These are phyloP conservation scores for Psilocybe tampanensis DNA, from an alignment of 768 basidiomycete species.

Conservation along the genomic window DNA sequence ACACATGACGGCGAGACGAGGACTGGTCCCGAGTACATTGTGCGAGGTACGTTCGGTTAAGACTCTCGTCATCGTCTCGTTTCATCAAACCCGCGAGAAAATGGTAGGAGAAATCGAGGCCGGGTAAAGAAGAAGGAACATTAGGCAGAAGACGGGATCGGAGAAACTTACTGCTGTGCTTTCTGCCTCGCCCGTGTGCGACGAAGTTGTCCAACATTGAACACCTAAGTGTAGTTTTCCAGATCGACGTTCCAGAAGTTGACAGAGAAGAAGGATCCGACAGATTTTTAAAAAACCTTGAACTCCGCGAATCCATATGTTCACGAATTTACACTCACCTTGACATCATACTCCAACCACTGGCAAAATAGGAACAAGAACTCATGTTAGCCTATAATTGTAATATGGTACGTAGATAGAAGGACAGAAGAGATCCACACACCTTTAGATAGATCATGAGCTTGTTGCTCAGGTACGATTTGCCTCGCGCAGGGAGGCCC, in stretches of 20 bases:
- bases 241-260: neutral
- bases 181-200: constrained; percentile 82
- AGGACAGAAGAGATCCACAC: constrained; percentile 20
- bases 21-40: too few species aligned
- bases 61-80: neutral
- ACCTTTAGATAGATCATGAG: constrained; percentile 95
- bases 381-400: too few species aligned
- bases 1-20: too few species aligned
- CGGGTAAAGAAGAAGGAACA: neutral
- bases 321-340: constrained; percentile 46
- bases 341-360: constrained; percentile 99
- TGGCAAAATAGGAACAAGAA: constrained; percentile 39
- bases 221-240: constrained; percentile 81
- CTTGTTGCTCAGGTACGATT: constrained; percentile 98
- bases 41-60: neutral
- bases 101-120: too few species aligned
- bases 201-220: constrained; percentile 96
- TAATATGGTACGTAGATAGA: too few species aligned
- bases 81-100: neutral
- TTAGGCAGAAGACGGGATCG: neutral
- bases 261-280: neutral
- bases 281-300: too few species aligned
- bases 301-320: too few species aligned
- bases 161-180: constrained; percentile 64
- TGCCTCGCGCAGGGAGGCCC: constrained; percentile 96